phyloP scores from a whole-genome alignment of 768 basidiomycete species.

The Suillus brevipes region DNA sequence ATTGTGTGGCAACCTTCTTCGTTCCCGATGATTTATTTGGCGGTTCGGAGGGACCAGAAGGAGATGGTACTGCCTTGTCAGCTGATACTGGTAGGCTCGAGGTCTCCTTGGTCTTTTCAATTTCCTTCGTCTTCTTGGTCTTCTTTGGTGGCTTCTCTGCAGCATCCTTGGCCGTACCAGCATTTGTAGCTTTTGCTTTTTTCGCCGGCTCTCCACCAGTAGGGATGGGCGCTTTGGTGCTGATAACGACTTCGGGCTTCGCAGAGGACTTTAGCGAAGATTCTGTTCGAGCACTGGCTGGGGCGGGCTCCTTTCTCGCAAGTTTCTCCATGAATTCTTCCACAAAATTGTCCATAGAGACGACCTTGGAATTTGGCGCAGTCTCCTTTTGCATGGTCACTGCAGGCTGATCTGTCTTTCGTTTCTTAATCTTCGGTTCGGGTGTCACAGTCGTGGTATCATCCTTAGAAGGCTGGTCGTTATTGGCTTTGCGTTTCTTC shows the following conservation, averaged over 20 bases:
- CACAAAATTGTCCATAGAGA: background rate
- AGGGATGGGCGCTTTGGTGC: background rate
- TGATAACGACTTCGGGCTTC: slow-evolving; percentile 9
- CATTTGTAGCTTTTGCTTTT: slow-evolving; percentile 6
- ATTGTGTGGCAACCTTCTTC: background rate
- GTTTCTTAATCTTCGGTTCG: slow-evolving; percentile 13
- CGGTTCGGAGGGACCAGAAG: background rate
- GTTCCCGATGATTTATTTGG: background rate
- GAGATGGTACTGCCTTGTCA: background rate
- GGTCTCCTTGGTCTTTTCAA: background rate
- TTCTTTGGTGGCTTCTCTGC: slow-evolving; percentile 10
- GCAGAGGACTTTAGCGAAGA: background rate
- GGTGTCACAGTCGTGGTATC: slow-evolving; percentile 3
- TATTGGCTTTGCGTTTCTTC: slow-evolving; percentile 29
- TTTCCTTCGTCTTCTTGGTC: slow-evolving; percentile 9
- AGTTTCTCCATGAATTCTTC: background rate
- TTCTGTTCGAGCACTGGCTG: background rate
- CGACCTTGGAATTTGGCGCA: background rate
- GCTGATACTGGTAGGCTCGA: background rate
- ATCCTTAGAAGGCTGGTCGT: background rate
- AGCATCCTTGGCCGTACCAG: slow-evolving; percentile 3
- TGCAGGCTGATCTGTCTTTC: background rate
- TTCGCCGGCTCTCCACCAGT: slow-evolving; percentile 9
- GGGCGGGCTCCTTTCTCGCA: slow-evolving; percentile 4
- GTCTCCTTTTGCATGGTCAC: background rate